Conservation (phyloP, 441 rosid species). For the Isatis lusitanica region DNA sequence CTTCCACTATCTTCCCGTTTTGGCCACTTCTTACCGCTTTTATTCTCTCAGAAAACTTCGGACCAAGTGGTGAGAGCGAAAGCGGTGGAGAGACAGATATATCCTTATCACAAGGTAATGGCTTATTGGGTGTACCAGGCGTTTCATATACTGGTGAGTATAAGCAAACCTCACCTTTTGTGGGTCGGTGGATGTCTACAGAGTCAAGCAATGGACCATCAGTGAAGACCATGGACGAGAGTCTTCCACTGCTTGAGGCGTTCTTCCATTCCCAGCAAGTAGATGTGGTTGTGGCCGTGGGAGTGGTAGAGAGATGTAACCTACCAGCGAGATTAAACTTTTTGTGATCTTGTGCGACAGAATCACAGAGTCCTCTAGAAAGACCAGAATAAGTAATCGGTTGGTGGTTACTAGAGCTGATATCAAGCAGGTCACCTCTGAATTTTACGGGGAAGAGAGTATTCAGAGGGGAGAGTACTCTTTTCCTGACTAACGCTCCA, state of each 20-base stretch:
- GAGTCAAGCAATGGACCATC: slow-evolving; percentile 77
- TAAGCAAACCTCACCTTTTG: slow-evolving; percentile 37
- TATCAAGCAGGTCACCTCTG: slow-evolving; percentile 59
- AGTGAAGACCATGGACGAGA: slow-evolving; percentile 53
- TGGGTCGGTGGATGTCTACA: slow-evolving; percentile 32
- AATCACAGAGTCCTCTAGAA: slow-evolving; percentile 33
- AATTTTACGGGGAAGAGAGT: slow-evolving; percentile 59
- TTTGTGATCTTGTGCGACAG: slow-evolving; percentile 52
- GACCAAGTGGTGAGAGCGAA: slow-evolving; percentile 88
- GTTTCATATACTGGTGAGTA: slow-evolving; percentile 43
- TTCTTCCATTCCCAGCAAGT: slow-evolving; percentile 50
- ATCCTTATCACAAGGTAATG: slow-evolving; percentile 44
- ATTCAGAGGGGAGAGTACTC: slow-evolving; percentile 71
- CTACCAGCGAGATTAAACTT: slow-evolving; percentile 61
- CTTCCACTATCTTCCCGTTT: slow-evolving; percentile 38
- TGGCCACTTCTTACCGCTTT: slow-evolving; percentile 43
- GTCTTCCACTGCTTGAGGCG: slow-evolving; percentile 36
- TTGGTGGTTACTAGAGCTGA: slow-evolving; percentile 49
- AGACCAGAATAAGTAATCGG: slow-evolving; percentile 40
- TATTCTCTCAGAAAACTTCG: slow-evolving; percentile 60
- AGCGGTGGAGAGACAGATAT: slow-evolving; percentile 62
- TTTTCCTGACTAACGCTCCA: slow-evolving; percentile 69
- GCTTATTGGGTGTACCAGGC: slow-evolving; percentile 41
- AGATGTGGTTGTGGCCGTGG: slow-evolving; percentile 45
- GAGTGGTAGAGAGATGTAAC: slow-evolving; percentile 38